phyloP scores from a whole-genome alignment of 352 stramenopile genomes.

The Globisporangium recalcitrans region DNA sequence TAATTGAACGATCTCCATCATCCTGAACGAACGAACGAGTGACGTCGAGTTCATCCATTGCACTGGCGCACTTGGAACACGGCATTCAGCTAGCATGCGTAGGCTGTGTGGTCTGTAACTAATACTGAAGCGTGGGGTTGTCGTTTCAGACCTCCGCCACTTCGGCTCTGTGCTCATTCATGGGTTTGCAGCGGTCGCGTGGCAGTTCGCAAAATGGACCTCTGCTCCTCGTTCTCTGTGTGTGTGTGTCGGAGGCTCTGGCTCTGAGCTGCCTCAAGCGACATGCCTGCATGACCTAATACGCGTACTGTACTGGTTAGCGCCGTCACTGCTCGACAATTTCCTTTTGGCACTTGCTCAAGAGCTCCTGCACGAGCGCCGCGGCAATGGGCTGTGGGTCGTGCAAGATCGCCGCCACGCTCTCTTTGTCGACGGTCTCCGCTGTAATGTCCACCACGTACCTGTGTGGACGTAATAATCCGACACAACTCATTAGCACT shows the following conservation, averaged over 20 bases:
- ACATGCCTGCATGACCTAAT: no score
- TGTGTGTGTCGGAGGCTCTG: not conserved
- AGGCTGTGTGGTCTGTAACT: no score
- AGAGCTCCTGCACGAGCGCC: conserved; percentile 39
- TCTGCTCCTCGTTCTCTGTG: not conserved
- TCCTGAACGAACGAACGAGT: no score
- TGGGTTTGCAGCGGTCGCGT: not conserved
- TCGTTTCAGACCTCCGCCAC: not conserved
- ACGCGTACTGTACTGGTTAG: no score
- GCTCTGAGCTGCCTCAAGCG: no score
- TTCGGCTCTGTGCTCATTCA: not conserved
- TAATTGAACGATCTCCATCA: no score
- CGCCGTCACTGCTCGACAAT: conserved; percentile 3
- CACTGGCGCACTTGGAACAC: no score
- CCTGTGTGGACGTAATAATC: conserved; percentile 8
- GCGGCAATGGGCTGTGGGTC: conserved; percentile 38
- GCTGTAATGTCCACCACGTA: conserved; percentile 49
- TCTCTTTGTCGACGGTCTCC: conserved; percentile 30
- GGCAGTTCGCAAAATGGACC: not conserved
- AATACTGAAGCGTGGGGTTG: not conserved
- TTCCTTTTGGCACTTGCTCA: conserved; percentile 32
- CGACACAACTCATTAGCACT: not conserved
- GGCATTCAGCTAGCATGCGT: no score
- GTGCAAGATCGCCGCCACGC: conserved; percentile 30
- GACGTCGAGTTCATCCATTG: no score